phyloP scores from a whole-genome alignment of 805 yeast genomes.

The Clavispora santaluciae region DNA sequence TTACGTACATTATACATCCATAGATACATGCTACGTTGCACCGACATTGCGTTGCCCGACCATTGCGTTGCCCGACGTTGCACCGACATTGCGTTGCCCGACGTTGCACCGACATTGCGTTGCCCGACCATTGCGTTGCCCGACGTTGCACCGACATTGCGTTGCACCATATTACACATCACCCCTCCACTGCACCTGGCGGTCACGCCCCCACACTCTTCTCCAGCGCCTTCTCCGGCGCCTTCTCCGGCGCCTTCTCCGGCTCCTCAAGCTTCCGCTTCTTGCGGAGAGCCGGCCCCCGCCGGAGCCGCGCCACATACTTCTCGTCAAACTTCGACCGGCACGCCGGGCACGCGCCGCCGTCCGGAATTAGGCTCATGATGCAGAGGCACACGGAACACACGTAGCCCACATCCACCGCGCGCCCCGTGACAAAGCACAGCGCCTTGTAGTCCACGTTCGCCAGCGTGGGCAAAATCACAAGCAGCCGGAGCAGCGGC shows the following conservation, averaged over 20 bases:
- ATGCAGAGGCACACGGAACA: conserved; percentile 92
- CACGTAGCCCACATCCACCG: conserved; percentile 90
- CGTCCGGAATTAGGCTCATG: conserved; percentile 63
- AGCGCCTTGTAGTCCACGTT: conserved; percentile 93
- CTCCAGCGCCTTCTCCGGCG: too few relatives aligned
- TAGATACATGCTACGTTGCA: too few relatives aligned
- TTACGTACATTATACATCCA: too few relatives aligned
- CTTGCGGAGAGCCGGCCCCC: conserved; percentile 52
- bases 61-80: too few relatives aligned
- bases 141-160: too few relatives aligned
- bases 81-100: too few relatives aligned
- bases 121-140: too few relatives aligned
- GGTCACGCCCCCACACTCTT: too few relatives aligned
- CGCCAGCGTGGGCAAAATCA: conserved; percentile 76
- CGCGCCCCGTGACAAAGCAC: conserved; percentile 84
- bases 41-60: too few relatives aligned
- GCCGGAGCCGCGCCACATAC: conserved; percentile 52
- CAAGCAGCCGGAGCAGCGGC: conserved; percentile 70
- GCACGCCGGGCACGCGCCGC: conserved; percentile 80
- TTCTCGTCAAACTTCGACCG: conserved; percentile 67
- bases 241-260: neutral
- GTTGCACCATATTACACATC: too few relatives aligned
- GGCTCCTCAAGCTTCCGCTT: conserved; percentile 15
- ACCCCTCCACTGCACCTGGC: too few relatives aligned
- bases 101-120: too few relatives aligned